Evolutionary conservation across 2,329 filamentous ascomycete species (phyloP).

Genomic region (Pyricularia grisea): DNA sequence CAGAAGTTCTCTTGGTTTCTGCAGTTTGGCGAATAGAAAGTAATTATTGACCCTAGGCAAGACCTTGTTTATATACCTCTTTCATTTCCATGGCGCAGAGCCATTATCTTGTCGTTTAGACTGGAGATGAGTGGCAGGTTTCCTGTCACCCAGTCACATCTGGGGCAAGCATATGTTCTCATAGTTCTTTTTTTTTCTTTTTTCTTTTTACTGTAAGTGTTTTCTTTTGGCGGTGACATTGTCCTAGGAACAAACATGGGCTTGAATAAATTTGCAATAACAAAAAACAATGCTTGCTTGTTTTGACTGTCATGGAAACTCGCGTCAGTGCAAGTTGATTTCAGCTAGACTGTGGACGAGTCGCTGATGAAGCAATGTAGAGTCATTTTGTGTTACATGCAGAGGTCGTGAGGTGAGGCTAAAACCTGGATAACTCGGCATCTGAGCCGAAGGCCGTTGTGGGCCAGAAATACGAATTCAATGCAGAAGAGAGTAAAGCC

Average conservation of each 20-base stretch:
- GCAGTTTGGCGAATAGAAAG: neutral
- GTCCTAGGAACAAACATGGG: neutral
- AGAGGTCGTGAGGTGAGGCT: neutral
- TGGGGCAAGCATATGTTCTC: neutral
- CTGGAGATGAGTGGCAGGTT: neutral
- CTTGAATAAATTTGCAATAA: too few species aligned
- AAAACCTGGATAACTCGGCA: neutral
- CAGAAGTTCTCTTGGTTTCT: neutral
- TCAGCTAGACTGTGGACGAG: neutral
- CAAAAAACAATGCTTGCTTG: neutral
- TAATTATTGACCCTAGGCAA: neutral
- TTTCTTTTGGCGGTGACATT: neutral
- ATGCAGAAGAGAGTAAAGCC: too few species aligned
- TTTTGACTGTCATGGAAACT: neutral
- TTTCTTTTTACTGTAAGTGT: neutral
- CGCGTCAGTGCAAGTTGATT: neutral
- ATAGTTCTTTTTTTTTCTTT: too few species aligned
- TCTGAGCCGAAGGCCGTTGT: too few species aligned
- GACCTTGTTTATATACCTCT: neutral
- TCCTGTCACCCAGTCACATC: neutral
- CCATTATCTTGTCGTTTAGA: neutral
- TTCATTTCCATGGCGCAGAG: neutral
- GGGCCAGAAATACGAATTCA: too few species aligned
- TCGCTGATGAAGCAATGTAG: neutral
- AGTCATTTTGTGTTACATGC: neutral